phyloP scores from a whole-genome alignment of 1,139 yeast species.

The Suhomyces yuchorum region DNA sequence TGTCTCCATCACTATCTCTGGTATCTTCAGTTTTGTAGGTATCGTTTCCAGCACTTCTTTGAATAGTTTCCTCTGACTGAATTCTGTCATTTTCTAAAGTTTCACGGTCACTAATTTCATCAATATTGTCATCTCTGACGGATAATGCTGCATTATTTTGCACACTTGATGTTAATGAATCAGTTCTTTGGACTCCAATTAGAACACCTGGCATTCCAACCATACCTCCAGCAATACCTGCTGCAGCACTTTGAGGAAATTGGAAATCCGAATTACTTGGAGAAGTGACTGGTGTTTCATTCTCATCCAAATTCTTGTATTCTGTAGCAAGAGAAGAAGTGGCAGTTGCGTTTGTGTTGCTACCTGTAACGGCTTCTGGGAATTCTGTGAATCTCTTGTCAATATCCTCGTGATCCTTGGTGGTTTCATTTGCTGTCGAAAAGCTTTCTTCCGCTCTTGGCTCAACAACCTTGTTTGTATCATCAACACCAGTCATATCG shows the following conservation, averaged over 20 bases:
- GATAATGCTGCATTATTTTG: constrained; percentile 91
- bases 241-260: constrained; percentile 48
- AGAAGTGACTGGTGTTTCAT: constrained; percentile 59
- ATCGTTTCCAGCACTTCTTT: constrained; percentile 23
- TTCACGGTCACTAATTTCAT: constrained; percentile 62
- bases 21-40: constrained; percentile 20
- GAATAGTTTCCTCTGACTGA: constrained; percentile 19
- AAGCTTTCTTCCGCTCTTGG: constrained; percentile 1
- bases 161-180: constrained; percentile 85
- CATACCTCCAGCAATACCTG: constrained; percentile 42
- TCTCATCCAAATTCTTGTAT: constrained; percentile 30
- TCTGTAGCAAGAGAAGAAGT: constrained; percentile 41
- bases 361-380: constrained; percentile 22
- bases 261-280: constrained; percentile 57
- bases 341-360: constrained; percentile 32
- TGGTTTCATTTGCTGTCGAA: constrained; percentile 5
- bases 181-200: constrained; percentile 59
- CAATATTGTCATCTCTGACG: constrained; percentile 71
- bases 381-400: constrained; percentile 21
- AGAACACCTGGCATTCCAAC: constrained; percentile 52
- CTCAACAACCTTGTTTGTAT: constrained; percentile 18
- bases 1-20: constrained; percentile 42
- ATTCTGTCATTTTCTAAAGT: constrained; percentile 43
- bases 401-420: constrained; percentile 8
- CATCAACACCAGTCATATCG: constrained; percentile 34